These are phyloP conservation scores for Taphrina betulina DNA, from an alignment of 1,139 yeast species.

Conservation along the genomic window DNA sequence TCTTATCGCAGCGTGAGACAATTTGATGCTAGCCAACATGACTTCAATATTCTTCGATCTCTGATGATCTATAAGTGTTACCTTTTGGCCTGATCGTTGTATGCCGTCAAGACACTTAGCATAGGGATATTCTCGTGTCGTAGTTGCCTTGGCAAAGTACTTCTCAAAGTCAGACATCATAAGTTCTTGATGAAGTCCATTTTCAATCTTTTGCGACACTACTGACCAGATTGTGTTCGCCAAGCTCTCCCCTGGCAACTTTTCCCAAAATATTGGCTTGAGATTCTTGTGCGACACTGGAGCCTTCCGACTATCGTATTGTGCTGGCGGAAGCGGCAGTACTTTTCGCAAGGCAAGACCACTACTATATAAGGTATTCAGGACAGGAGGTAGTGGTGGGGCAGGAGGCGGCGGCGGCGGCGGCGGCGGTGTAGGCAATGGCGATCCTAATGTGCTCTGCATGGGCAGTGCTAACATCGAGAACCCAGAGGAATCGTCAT, in stretches of 20 bases:
- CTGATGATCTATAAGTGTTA: conserved; percentile 11
- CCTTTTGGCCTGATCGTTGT: background rate
- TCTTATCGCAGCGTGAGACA: conserved; percentile 6
- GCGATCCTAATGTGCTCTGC: too few species aligned
- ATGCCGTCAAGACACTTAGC: too few species aligned
- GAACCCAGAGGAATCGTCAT: too few species aligned
- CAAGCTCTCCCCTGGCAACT: background rate
- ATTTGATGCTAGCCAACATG: conserved; percentile 21
- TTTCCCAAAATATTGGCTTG: conserved; percentile 30
- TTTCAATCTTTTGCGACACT: background rate
- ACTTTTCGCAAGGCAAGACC: too few species aligned
- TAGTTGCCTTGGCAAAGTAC: conserved; percentile 25
- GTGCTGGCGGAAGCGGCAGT: too few species aligned
- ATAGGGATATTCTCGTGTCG: too few species aligned
- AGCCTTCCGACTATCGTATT: too few species aligned
- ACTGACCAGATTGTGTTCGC: conserved; percentile 16
- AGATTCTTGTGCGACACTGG: background rate
- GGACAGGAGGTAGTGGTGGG: too few species aligned
- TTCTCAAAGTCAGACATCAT: conserved; percentile 20
- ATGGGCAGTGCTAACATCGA: too few species aligned
- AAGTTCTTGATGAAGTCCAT: conserved; percentile 2
- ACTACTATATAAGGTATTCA: too few species aligned
- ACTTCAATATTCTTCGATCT: conserved; percentile 23
- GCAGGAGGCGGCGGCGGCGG: conserved; percentile 21
- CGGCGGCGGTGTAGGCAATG: conserved; percentile 4